phyloP scores from a whole-genome alignment of 225 moss, liverwort and hornwort genomes.

The Thuidium tamariscinum region DNA sequence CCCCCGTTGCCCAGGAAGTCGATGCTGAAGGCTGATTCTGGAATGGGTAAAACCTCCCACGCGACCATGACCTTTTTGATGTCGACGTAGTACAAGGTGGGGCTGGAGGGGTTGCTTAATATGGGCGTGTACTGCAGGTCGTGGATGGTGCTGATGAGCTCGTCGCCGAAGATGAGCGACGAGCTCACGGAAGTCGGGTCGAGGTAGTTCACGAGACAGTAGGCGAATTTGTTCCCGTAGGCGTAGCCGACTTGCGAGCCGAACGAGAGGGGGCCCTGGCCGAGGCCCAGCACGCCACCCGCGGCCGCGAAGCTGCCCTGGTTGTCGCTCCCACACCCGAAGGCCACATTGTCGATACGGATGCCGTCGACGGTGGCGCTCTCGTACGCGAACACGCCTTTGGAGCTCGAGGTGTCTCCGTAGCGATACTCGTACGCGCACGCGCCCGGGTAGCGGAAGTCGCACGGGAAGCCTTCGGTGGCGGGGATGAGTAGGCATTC shows the following conservation, averaged over 20 bases:
- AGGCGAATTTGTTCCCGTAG: conserved; percentile 57
- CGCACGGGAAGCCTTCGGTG: conserved; percentile 43
- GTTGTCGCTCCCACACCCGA: conserved; percentile 61
- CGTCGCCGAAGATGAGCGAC: conserved; percentile 54
- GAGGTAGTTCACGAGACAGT: conserved; percentile 64
- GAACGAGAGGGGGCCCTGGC: conserved; percentile 58
- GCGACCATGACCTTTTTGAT: conserved; percentile 28
- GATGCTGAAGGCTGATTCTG: conserved; percentile 31
- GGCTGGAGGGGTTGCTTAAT: conserved; percentile 20
- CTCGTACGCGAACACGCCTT: conserved; percentile 54
- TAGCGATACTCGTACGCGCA: conserved; percentile 66
- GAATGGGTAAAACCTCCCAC: conserved; percentile 18
- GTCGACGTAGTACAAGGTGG: conserved; percentile 50
- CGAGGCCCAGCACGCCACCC: conserved; percentile 66
- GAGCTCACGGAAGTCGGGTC: conserved; percentile 61
- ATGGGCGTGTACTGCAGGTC: conserved; percentile 50
- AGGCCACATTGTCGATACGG: conserved; percentile 37
- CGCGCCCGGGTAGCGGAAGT: conserved; percentile 47
- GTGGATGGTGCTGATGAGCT: conserved; percentile 25
- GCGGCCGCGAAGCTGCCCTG: conserved; percentile 45
- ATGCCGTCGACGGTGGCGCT: conserved; percentile 50
- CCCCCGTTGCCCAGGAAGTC: conserved; percentile 48
- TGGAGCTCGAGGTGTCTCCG: conserved; percentile 37
- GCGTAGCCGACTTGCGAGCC: conserved; percentile 53
- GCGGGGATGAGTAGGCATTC: conserved; percentile 47